These are phyloP conservation scores for Colletotrichum godetiae DNA, from an alignment of 2,329 filamentous ascomycete species.

Conservation along the genomic window DNA sequence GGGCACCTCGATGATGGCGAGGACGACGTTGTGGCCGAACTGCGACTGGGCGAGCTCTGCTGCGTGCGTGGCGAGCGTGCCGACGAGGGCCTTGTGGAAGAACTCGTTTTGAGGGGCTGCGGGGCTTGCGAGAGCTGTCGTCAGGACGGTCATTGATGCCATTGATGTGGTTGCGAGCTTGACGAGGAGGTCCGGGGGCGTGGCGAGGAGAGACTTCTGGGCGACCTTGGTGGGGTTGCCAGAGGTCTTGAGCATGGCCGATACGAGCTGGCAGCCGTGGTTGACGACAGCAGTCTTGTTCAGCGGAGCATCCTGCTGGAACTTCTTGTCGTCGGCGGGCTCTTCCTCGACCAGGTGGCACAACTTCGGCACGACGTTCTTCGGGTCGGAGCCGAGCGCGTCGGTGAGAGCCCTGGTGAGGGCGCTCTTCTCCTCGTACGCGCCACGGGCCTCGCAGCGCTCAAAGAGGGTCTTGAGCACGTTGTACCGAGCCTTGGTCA, in stretches of 20 bases:
- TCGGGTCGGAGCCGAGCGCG: conserved; percentile 59
- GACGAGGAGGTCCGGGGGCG: conserved; percentile 66
- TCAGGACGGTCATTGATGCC: conserved; percentile 61
- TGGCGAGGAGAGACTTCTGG: conserved; percentile 75
- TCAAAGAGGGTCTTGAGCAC: conserved; percentile 87
- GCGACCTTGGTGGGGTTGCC: conserved; percentile 77
- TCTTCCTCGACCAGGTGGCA: conserved; percentile 54
- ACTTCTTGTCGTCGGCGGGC: conserved; percentile 46
- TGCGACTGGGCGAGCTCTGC: conserved; percentile 60
- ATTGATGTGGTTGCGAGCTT: conserved; percentile 70
- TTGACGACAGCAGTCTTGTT: conserved; percentile 67
- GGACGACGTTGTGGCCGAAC: conserved; percentile 63
- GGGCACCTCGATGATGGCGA: conserved; percentile 60
- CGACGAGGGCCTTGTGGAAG: conserved; percentile 67
- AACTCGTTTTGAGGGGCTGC: conserved; percentile 55
- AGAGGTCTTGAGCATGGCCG: conserved; percentile 80
- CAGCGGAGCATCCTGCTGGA: conserved; percentile 55
- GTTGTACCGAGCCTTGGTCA: conserved; percentile 80
- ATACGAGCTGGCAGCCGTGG: conserved; percentile 85
- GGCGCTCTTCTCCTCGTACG: conserved; percentile 61
- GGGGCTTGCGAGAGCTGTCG: conserved; percentile 60
- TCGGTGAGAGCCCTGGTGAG: conserved; percentile 61
- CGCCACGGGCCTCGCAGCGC: conserved; percentile 77
- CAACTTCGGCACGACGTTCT: conserved; percentile 60
- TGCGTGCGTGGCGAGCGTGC: conserved; percentile 57